Percentiles rank a stretch among this genome's conserved stretches.
These are phyloP conservation scores for Fistulinella prunicolor DNA, from an alignment of 768 basidiomycete species.

Conservation along the genomic window DNA sequence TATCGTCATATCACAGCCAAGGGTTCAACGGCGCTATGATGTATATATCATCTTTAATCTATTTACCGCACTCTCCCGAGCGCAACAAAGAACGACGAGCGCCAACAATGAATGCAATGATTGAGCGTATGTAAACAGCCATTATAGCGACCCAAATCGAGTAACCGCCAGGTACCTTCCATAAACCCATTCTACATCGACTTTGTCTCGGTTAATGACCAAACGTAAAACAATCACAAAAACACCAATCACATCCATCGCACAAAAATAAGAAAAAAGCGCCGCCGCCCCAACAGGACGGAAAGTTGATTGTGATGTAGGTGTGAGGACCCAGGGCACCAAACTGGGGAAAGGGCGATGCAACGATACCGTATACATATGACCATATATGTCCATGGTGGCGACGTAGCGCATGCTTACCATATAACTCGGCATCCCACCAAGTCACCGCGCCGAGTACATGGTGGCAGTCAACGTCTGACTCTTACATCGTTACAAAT, in stretches of 20 bases:
- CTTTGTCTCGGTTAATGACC: not conserved
- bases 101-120: not conserved
- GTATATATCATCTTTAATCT: not conserved
- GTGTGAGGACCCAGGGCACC: not conserved
- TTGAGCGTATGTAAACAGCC: not conserved
- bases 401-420: not conserved
- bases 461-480: no score
- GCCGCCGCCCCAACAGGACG: not conserved
- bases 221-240: not conserved
- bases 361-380: not conserved
- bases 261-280: not conserved
- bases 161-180: no score
- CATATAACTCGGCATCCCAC: not conserved
- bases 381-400: not conserved
- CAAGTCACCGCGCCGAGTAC: not conserved
- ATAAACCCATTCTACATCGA: not conserved
- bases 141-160: not conserved
- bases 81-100: not conserved
- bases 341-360: not conserved
- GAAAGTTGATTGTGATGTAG: not conserved
- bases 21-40: no score
- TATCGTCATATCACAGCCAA: no score
- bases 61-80: not conserved
- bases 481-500: not conserved
- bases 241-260: not conserved